phyloP scores from a whole-genome alignment of 225 moss, liverwort and hornwort genomes.

The Polytrichum formosum region DNA sequence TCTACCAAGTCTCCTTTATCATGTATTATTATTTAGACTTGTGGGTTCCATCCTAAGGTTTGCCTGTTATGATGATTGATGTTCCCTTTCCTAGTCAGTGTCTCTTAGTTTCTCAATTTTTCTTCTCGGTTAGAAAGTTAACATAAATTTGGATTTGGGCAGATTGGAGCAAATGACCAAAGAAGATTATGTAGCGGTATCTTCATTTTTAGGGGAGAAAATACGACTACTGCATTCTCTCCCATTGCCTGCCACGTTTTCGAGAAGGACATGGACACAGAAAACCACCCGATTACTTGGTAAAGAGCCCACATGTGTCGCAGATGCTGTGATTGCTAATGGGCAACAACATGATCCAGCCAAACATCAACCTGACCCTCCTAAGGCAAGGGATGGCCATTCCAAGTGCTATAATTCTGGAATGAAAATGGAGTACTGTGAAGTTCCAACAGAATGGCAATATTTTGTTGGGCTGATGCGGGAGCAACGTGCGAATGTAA shows the following conservation, averaged over 20 bases:
- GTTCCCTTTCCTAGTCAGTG: not conserved
- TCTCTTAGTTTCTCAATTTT: not conserved
- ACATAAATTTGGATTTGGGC: not conserved
- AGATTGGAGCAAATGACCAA: constrained; percentile 58
- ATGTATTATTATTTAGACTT: constrained; percentile 7
- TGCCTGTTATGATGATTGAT: no score
- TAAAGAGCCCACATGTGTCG: constrained; percentile 17
- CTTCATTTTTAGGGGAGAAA: constrained; percentile 70
- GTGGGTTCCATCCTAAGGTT: not conserved
- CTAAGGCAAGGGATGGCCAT: no score
- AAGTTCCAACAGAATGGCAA: constrained; percentile 65
- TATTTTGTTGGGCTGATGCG: constrained; percentile 74
- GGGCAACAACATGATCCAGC: constrained; percentile 5
- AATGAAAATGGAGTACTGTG: not conserved
- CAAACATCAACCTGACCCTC: no score
- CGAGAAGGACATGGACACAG: constrained; percentile 55
- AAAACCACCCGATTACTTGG: constrained; percentile 36
- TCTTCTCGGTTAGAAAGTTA: not conserved
- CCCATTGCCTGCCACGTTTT: constrained; percentile 45
- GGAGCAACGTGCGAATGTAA: constrained; percentile 47
- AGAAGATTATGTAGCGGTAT: constrained; percentile 51
- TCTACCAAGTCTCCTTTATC: constrained; percentile 10
- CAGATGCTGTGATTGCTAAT: constrained; percentile 16
- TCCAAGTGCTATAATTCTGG: no score
- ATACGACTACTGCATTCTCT: constrained; percentile 66